Percentiles rank a stretch among this genome's conserved stretches.
phyloP scores from a whole-genome alignment of 2,329 filamentous ascomycete species.

The Colletotrichum eleusines region DNA sequence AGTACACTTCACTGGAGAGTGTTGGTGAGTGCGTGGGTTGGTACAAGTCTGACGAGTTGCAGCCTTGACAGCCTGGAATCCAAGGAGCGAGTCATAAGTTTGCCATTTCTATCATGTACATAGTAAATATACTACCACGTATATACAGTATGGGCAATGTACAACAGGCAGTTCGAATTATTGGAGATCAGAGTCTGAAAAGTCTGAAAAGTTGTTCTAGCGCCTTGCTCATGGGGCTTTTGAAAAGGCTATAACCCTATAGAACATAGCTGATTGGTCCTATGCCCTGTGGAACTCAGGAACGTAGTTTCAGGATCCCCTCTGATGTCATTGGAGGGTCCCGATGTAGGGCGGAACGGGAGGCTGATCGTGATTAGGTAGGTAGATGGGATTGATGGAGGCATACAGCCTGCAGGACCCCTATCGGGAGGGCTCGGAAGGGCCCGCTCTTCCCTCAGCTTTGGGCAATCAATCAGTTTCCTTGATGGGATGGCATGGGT shows the following conservation, averaged over 20 bases:
- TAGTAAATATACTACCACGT: not conserved
- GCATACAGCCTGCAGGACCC: conserved; percentile 41
- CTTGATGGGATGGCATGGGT: not conserved
- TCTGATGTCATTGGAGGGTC: conserved; percentile 41
- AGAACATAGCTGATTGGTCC: conserved; percentile 25
- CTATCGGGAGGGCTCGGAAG: conserved; percentile 41
- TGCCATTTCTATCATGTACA: conserved; percentile 26
- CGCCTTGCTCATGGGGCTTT: conserved; percentile 24
- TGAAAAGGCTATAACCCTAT: conserved; percentile 14
- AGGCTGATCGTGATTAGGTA: not conserved
- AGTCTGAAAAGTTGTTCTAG: conserved; percentile 39
- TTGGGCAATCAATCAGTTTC: conserved; percentile 8
- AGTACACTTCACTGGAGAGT: not conserved
- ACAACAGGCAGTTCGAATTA: conserved; percentile 10
- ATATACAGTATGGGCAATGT: too few species aligned
- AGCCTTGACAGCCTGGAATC: not conserved
- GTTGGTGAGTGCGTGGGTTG: not conserved
- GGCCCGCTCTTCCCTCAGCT: conserved; percentile 33
- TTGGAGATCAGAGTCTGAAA: conserved; percentile 23
- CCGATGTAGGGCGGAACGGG: conserved; percentile 24
- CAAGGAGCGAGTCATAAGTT: conserved; percentile 22
- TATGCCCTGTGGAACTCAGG: conserved; percentile 30
- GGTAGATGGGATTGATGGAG: conserved; percentile 20
- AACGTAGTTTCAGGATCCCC: conserved; percentile 32
- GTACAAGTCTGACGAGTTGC: not conserved